Evolutionary conservation across 495 filamentous ascomycete species (phyloP), one percentile per base, ranked within the genome.

Genomic region (Tuber indicum): DNA sequence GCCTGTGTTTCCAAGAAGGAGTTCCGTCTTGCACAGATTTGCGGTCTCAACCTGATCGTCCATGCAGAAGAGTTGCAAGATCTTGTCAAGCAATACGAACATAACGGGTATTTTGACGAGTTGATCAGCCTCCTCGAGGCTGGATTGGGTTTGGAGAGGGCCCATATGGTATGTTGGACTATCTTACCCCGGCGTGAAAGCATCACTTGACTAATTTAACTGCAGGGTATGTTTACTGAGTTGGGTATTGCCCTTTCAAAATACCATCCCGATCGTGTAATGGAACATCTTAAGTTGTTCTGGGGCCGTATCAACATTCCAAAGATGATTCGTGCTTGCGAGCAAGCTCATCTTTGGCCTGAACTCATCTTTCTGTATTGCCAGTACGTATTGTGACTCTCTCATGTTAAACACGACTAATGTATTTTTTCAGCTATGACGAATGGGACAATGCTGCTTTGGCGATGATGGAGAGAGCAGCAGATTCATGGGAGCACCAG

Each of bases 271-370:
- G 96, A 97, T 79, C 91, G 93, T 76, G 90, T 96, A 45, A 98
- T 98, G 96, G 96, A 99, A 87, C 96, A 99, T 85, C 89, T 99
- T 75, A 97, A 97, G 87, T 88, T 99, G 58, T 99, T 99, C 91
- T 99, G 96, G 94, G 92, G 92, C 77, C 90, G 96, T 77, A 97
- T 97, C 89, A 99, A 98, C 87, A 94, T 98, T 77, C 96, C 96
- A 58, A 98, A 97, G 89, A 91, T 98, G 90, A 96, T 99, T 81
- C 91, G 92, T 74, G 94, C 92, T 43, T 95, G 92, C 86, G 96
- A 98, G 87, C 94, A 97, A 75, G 94, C 95, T 70, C 94, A 95
- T 84, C 88, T 98, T 39, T 99, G 96, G 96, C 96, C 96, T 16
- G 96, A 98, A 86, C 87, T 99, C 76, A 93, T 99, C 78, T 99